These are phyloP conservation scores for Tylopilus sp. DNA, from an alignment of 768 basidiomycete species.

Conservation along the genomic window DNA sequence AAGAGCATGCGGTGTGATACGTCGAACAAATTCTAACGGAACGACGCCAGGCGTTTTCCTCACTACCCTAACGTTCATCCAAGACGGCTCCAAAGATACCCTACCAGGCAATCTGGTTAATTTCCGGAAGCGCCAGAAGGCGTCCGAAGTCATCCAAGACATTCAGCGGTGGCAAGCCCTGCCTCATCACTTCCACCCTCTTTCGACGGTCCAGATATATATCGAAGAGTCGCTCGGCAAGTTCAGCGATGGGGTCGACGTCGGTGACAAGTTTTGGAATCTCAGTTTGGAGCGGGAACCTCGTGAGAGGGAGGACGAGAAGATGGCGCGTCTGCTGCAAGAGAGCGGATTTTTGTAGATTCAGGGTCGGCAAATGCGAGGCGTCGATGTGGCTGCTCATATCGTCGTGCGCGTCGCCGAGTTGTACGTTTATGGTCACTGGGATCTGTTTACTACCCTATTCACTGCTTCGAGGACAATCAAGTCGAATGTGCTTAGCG, in stretches of 20 bases:
- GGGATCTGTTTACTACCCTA: constrained; percentile 15
- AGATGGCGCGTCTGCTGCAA: constrained; percentile 87
- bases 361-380: not conserved
- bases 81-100: constrained; percentile 91
- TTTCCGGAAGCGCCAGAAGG: constrained; percentile 92
- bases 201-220: constrained; percentile 65
- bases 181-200: constrained; percentile 78
- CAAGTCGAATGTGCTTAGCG: not conserved
- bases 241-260: constrained; percentile 63
- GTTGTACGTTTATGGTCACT: constrained; percentile 22
- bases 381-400: constrained; percentile 6
- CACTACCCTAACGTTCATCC: constrained; percentile 95
- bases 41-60: constrained; percentile 78
- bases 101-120: constrained; percentile 81
- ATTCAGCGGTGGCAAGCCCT: constrained; percentile 95
- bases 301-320: constrained; percentile 92
- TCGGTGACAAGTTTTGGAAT: constrained; percentile 79
- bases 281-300: constrained; percentile 87
- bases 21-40: not conserved
- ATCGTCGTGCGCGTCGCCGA: constrained; percentile 3
- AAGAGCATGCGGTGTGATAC: constrained; percentile 17
- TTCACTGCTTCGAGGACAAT: not conserved
- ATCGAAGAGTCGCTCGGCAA: constrained; percentile 76
- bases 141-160: constrained; percentile 95
- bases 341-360: constrained; percentile 80